These are phyloP conservation scores for Solanum rostratum DNA, from an alignment of 257 asterid species.

Conservation along the genomic window DNA sequence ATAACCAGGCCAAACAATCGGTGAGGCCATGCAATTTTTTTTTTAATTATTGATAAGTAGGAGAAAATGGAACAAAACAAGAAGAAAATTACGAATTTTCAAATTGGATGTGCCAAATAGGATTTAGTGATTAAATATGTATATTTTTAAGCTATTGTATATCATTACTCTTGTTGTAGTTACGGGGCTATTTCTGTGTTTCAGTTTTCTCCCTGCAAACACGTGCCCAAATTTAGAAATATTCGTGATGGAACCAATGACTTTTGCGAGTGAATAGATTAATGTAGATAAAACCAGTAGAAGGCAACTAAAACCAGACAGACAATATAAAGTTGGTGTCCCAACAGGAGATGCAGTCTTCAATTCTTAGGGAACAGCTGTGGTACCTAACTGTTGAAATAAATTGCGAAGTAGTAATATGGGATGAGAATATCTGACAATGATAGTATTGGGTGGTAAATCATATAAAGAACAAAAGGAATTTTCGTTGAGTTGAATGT, in stretches of 20 bases:
- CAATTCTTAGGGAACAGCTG: neutral
- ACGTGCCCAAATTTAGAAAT: neutral
- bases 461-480: neutral
- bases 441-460: neutral
- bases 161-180: neutral
- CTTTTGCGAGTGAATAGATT: neutral
- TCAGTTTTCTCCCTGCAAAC: neutral
- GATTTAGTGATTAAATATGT: neutral
- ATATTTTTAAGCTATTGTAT: neutral
- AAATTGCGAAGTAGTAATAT: neutral
- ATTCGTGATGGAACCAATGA: neutral
- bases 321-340: neutral
- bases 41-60: neutral
- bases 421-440: neutral
- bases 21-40: neutral
- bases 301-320: neutral
- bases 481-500: neutral
- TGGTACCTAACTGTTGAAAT: neutral
- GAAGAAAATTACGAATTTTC: neutral
- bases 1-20: neutral
- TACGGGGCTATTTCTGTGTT: neutral
- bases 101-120: neutral
- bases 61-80: neutral
- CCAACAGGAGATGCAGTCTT: neutral
- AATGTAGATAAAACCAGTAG: neutral